Evolutionary conservation across 2,329 filamentous ascomycete genomes (phyloP).

Genomic region (Arthrobotrys pseudoclavata): DNA sequence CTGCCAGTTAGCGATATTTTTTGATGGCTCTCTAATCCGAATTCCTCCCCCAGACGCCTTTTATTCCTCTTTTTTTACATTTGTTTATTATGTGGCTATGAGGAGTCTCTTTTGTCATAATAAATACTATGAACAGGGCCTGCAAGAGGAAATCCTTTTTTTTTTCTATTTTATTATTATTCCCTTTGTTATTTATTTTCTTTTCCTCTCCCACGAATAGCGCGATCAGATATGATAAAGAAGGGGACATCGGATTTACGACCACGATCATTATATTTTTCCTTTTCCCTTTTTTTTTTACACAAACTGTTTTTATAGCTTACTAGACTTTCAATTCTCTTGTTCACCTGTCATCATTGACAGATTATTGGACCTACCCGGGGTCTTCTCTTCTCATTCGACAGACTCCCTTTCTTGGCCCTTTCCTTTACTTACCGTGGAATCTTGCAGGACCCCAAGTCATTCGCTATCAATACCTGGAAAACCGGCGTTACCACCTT

Average conservation of each 20-base stretch:
- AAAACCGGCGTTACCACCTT: slow-evolving; percentile 32
- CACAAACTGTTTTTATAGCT: slow-evolving; percentile 35
- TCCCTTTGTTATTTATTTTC: slow-evolving; percentile 20
- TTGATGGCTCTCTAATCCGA: slow-evolving; percentile 27
- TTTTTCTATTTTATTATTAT: slow-evolving; percentile 1
- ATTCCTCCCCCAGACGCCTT: slow-evolving; percentile 3
- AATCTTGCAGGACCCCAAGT: slow-evolving; percentile 41
- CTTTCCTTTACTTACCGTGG: slow-evolving; percentile 18
- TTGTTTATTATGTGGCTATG: slow-evolving; percentile 54
- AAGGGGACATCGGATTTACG: slow-evolving; percentile 32
- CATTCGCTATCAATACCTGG: slow-evolving; percentile 39
- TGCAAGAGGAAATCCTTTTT: slow-evolving; percentile 49
- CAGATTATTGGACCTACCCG: slow-evolving; percentile 25
- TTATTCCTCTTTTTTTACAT: slow-evolving; percentile 40
- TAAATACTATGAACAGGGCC: slow-evolving; percentile 49
- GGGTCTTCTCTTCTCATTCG: slow-evolving; percentile 6
- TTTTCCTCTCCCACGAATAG: slow-evolving; percentile 35
- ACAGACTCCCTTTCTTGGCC: background rate
- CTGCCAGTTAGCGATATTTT: slow-evolving; percentile 44
- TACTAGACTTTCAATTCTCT: slow-evolving; percentile 44
- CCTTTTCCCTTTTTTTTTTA: slow-evolving; percentile 3
- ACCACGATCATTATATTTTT: slow-evolving; percentile 53
- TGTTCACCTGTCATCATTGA: slow-evolving; percentile 21
- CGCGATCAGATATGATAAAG: slow-evolving; percentile 32
- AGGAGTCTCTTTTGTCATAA: slow-evolving; percentile 57